phyloP scores from a whole-genome alignment of 2,329 filamentous ascomycete species.

The Ophiostoma himal-ulmi region DNA sequence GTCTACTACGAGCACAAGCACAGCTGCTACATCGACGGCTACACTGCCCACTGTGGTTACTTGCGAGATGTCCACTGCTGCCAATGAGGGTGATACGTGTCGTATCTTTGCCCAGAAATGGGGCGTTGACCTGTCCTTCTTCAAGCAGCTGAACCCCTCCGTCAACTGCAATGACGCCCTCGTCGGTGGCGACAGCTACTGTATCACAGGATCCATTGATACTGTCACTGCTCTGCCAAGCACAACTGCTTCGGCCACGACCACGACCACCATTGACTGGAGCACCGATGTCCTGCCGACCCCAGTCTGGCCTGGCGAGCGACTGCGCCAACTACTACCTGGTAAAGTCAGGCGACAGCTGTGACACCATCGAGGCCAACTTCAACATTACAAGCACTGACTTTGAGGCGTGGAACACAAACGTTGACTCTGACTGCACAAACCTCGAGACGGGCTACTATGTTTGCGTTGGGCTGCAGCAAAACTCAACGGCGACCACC shows the following conservation, averaged over 20 bases:
- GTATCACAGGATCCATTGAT: neutral
- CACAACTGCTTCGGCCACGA: neutral
- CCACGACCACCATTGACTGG: neutral
- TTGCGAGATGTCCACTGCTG: neutral
- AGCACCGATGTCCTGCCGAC: neutral
- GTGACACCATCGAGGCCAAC: neutral
- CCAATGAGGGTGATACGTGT: neutral
- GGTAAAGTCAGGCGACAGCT: neutral
- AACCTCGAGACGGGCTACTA: neutral
- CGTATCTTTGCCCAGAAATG: neutral
- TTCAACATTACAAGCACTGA: neutral
- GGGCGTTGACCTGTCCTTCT: neutral
- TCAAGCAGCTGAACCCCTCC: neutral
- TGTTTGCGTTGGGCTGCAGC: neutral
- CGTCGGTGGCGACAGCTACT: neutral
- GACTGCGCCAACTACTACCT: slow-evolving; percentile 3
- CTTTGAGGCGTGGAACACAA: neutral
- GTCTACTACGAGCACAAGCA: neutral
- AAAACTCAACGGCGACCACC: neutral
- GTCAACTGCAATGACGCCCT: neutral
- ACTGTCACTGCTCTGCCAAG: neutral
- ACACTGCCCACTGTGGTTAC: neutral
- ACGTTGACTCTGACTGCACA: neutral
- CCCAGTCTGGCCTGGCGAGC: neutral
- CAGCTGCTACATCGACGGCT: neutral